These are phyloP conservation scores for Spirogloea muscicola DNA, from an alignment of 139 green algal genomes.

Conservation along the genomic window DNA sequence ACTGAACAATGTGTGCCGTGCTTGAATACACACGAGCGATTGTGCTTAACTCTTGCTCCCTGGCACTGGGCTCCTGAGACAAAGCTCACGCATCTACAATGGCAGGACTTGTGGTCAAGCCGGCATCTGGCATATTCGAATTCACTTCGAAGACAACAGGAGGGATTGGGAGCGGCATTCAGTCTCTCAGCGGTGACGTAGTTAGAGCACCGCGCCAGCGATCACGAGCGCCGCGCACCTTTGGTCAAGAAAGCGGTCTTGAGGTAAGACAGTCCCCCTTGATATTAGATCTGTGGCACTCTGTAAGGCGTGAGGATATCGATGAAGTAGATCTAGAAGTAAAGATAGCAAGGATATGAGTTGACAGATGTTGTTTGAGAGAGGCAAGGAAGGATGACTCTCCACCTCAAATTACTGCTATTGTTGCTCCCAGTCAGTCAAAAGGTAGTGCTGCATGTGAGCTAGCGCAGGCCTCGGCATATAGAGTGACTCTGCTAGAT, in stretches of 20 bases:
- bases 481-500: too few relatives aligned
- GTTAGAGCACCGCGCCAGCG: neutral
- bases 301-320: too few relatives aligned
- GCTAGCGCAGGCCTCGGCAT: too few relatives aligned
- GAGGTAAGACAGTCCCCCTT: too few relatives aligned
- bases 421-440: too few relatives aligned
- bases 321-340: neutral
- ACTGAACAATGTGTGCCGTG: slow-evolving; percentile 52
- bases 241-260: slow-evolving; percentile 8
- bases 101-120: slow-evolving; percentile 45
- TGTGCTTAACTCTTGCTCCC: neutral
- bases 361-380: too few relatives aligned
- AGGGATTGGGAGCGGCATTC: slow-evolving; percentile 47
- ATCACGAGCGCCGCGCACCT: neutral
- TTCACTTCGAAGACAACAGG: slow-evolving; percentile 49
- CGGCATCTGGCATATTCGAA: slow-evolving; percentile 51
- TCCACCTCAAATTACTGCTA: too few relatives aligned
- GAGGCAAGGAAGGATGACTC: too few relatives aligned
- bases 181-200: slow-evolving; percentile 27
- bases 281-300: too few relatives aligned
- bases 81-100: neutral
- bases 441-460: too few relatives aligned
- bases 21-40: neutral
- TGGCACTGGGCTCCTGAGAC: neutral
- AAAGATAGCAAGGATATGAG: neutral